Conservation (phyloP, 2,329 filamentous ascomycete species). For the Huntiella omanensis region DNA sequence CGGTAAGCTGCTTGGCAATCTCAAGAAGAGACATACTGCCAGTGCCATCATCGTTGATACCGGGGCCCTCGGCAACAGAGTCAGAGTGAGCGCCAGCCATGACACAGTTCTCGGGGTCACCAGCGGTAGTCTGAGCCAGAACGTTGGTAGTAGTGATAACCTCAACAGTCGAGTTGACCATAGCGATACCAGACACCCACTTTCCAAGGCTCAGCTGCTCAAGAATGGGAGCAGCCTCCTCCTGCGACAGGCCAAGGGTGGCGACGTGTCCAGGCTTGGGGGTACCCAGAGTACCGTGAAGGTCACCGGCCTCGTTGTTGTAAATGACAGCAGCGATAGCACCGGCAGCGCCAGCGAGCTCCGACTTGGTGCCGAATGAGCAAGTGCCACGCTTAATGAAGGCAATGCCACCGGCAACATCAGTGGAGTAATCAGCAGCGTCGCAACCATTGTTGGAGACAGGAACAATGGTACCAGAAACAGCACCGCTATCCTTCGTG, state of each 20-base stretch:
- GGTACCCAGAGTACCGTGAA: slow-evolving; percentile 50
- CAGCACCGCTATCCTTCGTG: slow-evolving; percentile 38
- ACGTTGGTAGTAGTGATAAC: slow-evolving; percentile 39
- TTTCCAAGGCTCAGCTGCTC: slow-evolving; percentile 32
- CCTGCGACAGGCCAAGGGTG: slow-evolving; percentile 45
- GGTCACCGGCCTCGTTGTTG: slow-evolving; percentile 45
- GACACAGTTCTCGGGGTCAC: slow-evolving; percentile 44
- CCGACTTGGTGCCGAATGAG: slow-evolving; percentile 52
- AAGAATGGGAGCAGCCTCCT: slow-evolving; percentile 37
- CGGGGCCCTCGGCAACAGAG: slow-evolving; percentile 42
- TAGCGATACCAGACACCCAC: slow-evolving; percentile 34
- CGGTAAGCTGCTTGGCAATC: slow-evolving; percentile 37
- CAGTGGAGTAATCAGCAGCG: slow-evolving; percentile 40
- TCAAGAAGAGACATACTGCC: slow-evolving; percentile 45
- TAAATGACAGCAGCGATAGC: slow-evolving; percentile 56
- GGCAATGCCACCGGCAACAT: slow-evolving; percentile 44
- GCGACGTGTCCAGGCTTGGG: slow-evolving; percentile 42
- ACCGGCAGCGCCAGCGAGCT: slow-evolving; percentile 46
- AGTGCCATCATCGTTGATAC: slow-evolving; percentile 64
- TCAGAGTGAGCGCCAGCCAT: slow-evolving; percentile 48
- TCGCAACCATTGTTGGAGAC: slow-evolving; percentile 45
- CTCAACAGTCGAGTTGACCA: slow-evolving; percentile 38
- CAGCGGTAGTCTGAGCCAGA: slow-evolving; percentile 39
- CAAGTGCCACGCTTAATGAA: slow-evolving; percentile 53
- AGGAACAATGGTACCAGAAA: slow-evolving; percentile 39